These are phyloP conservation scores for Zostera marina DNA, from an alignment of 116 monocot species.

Conservation along the genomic window DNA sequence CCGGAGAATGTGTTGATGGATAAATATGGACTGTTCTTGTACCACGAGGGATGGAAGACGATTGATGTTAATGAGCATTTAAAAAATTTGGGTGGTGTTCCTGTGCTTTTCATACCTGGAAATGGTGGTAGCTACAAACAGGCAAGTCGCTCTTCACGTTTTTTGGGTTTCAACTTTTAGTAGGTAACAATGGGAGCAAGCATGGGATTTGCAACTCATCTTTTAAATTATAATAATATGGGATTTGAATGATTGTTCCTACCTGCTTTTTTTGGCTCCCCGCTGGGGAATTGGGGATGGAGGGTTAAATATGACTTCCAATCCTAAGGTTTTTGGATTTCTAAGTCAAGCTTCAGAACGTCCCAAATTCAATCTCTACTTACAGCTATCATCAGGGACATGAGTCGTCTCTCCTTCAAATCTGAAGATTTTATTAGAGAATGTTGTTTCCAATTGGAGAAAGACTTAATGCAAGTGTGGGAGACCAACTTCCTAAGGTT, in stretches of 20 bases:
- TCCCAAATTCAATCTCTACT: background rate
- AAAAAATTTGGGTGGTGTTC: conserved; percentile 54
- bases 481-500: too few species aligned
- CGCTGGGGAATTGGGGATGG: too few species aligned
- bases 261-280: too few species aligned
- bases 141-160: conserved; percentile 16
- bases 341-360: background rate
- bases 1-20: conserved; percentile 44
- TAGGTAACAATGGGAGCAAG: background rate
- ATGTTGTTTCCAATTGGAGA: too few species aligned
- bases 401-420: too few species aligned
- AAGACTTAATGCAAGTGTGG: too few species aligned
- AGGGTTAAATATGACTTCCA: too few species aligned
- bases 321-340: background rate
- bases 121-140: conserved; percentile 99
- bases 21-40: conserved; percentile 77
- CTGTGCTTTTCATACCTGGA: conserved; percentile 92
- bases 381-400: background rate
- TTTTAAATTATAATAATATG: too few species aligned
- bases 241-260: too few species aligned
- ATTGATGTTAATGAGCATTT: conserved; percentile 78
- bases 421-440: too few species aligned
- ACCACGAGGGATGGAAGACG: conserved; percentile 94
- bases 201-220: background rate
- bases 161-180: background rate